A percentile compares a stretch with the other conserved stretches of the same genome.
Evolutionary conservation across 1,139 yeast genomes (phyloP).

Genomic region (Debaryomyces sp.): DNA sequence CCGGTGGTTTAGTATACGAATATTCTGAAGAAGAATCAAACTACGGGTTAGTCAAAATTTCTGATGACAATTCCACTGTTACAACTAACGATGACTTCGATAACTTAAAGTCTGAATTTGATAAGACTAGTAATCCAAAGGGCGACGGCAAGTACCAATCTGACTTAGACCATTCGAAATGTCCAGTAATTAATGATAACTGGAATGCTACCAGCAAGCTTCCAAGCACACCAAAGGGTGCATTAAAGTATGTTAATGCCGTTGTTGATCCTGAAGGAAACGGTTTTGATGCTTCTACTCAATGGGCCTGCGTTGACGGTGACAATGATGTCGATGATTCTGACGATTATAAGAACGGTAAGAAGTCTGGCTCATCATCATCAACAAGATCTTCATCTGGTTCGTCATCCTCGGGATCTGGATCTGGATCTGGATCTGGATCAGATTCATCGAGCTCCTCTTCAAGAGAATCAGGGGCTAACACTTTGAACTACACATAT

Average conservation of each 20-base stretch:
- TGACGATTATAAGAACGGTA: constrained; percentile 21
- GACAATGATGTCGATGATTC: constrained; percentile 51
- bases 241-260: constrained; percentile 63
- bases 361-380: constrained; percentile 4
- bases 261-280: constrained; percentile 75
- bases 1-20: constrained; percentile 81
- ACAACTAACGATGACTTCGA: constrained; percentile 26
- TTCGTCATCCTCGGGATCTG: constrained; percentile 1
- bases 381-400: not conserved
- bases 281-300: constrained; percentile 81
- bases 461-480: constrained; percentile 1
- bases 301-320: constrained; percentile 55
- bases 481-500: not conserved
- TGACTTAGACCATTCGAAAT: constrained; percentile 51
- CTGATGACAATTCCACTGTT: constrained; percentile 41
- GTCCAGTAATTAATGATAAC: constrained; percentile 63
- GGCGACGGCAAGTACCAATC: constrained; percentile 74
- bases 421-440: not conserved
- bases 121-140: constrained; percentile 55
- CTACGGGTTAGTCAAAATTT: constrained; percentile 65
- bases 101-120: constrained; percentile 28
- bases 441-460: not conserved
- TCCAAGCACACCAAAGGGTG: constrained; percentile 83
- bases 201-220: constrained; percentile 63
- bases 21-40: constrained; percentile 67